phyloP scores from a whole-genome alignment of 2,329 filamentous ascomycete species.

The Aurifilum marmelostoma region DNA sequence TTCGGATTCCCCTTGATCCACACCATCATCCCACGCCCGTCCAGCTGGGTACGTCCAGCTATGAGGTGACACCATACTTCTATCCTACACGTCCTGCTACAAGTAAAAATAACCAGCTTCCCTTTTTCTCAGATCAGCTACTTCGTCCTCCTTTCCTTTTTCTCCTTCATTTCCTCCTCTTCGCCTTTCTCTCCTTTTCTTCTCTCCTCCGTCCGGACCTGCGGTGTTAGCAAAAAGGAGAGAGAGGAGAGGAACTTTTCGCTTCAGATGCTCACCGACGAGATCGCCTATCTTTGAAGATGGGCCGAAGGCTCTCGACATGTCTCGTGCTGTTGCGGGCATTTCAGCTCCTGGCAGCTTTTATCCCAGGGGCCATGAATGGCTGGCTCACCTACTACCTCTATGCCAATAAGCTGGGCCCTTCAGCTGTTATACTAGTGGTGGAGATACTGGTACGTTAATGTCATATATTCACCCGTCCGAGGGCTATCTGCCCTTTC shows the following conservation, averaged over 20 bases:
- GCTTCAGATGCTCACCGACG: conserved; percentile 13
- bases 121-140: conserved; percentile 6
- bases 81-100: not conserved
- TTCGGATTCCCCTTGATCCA: conserved; percentile 18
- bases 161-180: not conserved
- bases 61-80: conserved; percentile 16
- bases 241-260: not conserved
- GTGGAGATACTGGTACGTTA: conserved; percentile 42
- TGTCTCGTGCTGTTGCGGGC: conserved; percentile 40
- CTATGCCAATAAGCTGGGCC: conserved; percentile 34
- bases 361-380: conserved; percentile 39
- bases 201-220: not conserved
- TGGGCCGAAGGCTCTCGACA: conserved; percentile 36
- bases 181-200: not conserved
- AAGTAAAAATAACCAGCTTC: conserved; percentile 9
- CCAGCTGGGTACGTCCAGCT: conserved; percentile 16
- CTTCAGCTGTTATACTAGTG: conserved; percentile 36
- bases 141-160: not conserved
- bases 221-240: not conserved
- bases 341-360: conserved; percentile 38
- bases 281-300: conserved; percentile 13
- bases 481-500: not conserved
- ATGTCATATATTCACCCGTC: too few relatives aligned
- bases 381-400: conserved; percentile 41
- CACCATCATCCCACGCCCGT: conserved; percentile 15